A percentile compares a stretch with the other conserved stretches of the same genome.
phyloP scores from a whole-genome alignment of 768 basidiomycete genomes.

The Rhizopogon rudus region DNA sequence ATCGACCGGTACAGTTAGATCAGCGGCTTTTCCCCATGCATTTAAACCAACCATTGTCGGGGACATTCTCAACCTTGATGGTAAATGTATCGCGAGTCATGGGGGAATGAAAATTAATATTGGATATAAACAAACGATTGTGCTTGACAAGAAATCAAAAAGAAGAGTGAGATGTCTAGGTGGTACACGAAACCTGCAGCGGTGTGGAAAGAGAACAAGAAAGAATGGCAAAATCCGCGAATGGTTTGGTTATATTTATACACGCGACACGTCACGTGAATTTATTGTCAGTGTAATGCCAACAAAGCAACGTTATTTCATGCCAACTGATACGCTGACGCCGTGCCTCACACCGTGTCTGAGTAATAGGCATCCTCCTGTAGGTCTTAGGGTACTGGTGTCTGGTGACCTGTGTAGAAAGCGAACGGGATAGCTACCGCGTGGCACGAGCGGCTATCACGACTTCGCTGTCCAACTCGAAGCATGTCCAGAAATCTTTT shows the following conservation, averaged over 20 bases:
- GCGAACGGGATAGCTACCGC: not conserved
- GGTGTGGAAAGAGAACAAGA: slow-evolving; percentile 21
- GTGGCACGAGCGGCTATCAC: not conserved
- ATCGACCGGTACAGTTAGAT: not conserved
- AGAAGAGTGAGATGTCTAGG: not conserved
- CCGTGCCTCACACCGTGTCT: not conserved
- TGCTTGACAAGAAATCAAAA: not conserved
- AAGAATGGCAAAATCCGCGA: slow-evolving; percentile 18
- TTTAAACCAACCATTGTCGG: slow-evolving; percentile 24
- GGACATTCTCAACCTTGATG: slow-evolving; percentile 42
- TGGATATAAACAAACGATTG: slow-evolving; percentile 5
- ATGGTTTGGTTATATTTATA: slow-evolving; percentile 18
- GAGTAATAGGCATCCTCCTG: not conserved
- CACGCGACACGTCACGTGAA: slow-evolving; percentile 14
- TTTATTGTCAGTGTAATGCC: not conserved
- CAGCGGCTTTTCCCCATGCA: not conserved
- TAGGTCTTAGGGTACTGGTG: not conserved
- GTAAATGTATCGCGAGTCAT: slow-evolving; percentile 31
- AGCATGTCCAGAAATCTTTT: slow-evolving; percentile 39
- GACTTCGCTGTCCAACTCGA: not conserved
- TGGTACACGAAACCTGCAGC: slow-evolving; percentile 17
- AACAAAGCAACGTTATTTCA: too few relatives aligned
- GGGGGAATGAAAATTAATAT: slow-evolving; percentile 10
- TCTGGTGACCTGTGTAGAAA: not conserved
- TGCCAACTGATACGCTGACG: too few relatives aligned